Conservation (phyloP, 352 stramenopile genomes). For the Saprolegnia parasitica region DNA sequence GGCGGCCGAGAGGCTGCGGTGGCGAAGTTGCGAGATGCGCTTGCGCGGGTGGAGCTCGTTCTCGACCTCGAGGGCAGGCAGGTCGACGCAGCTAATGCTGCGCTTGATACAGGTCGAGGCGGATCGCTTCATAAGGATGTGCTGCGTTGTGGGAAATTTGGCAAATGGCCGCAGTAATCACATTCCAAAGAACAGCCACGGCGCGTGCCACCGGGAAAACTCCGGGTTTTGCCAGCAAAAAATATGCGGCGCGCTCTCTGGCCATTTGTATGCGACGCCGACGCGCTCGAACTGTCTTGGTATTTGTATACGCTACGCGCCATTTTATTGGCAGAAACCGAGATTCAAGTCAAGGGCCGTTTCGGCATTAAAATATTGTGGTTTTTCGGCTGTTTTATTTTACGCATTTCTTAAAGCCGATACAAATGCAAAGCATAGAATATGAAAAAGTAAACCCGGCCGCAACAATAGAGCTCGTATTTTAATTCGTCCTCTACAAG, state of each 20-base stretch:
- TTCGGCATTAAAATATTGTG: background rate
- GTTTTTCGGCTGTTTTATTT: background rate
- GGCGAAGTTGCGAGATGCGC: conserved; percentile 5
- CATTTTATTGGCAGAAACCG: background rate
- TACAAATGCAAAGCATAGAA: conserved; percentile 10
- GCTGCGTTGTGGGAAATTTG: background rate
- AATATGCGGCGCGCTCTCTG: background rate
- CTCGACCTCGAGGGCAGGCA: conserved; percentile 14
- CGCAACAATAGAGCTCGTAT: background rate
- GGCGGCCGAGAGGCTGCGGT: conserved; percentile 14
- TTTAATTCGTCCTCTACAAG: background rate
- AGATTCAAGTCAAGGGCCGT: background rate
- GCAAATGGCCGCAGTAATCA: conserved; percentile 6
- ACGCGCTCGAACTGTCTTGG: background rate
- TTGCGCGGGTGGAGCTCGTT: conserved; percentile 1
- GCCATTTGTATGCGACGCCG: background rate
- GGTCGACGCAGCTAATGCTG: conserved; percentile 24
- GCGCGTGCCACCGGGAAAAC: conserved; percentile 1
- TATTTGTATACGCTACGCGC: background rate
- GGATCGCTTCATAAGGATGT: conserved; percentile 19
- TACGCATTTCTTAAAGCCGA: background rate
- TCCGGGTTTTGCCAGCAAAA: conserved; percentile 3
- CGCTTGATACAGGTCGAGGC: conserved; percentile 20
- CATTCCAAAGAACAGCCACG: conserved; percentile 14
- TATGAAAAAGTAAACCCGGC: background rate